phyloP scores from a whole-genome alignment of 208 protist species.

The Sergeia podlipaevii region DNA sequence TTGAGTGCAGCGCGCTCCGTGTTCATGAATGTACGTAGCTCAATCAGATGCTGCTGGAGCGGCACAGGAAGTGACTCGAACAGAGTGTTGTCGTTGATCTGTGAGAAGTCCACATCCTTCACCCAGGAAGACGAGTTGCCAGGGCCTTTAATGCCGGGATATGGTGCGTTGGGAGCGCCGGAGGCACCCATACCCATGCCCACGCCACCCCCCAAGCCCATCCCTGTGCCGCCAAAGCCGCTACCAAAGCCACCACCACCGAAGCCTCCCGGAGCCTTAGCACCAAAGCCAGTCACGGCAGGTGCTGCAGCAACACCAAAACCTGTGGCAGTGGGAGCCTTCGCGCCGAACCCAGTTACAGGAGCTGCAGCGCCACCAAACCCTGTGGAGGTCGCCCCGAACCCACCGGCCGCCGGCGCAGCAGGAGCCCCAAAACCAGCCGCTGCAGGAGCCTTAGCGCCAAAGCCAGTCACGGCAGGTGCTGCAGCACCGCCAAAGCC shows the following conservation, averaged over 20 bases:
- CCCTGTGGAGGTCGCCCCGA: constrained; percentile 5
- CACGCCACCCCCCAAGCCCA: no score
- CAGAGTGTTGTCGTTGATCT: constrained; percentile 57
- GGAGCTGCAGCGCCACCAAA: no score
- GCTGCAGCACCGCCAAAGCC: constrained; percentile 15
- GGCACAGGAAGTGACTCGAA: constrained; percentile 63
- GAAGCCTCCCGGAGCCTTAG: constrained; percentile 4
- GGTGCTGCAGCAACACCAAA: background rate
- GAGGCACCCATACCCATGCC: no score
- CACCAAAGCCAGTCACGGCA: constrained; percentile 1
- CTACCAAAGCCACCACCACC: background rate
- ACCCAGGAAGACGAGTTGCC: constrained; percentile 60
- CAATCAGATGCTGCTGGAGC: constrained; percentile 74
- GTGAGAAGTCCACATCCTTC: constrained; percentile 59
- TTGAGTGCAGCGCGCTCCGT: constrained; percentile 49
- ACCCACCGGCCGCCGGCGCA: constrained; percentile 6
- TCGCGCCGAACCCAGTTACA: constrained; percentile 4
- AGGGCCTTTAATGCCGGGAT: constrained; percentile 66
- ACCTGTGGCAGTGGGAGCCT: background rate
- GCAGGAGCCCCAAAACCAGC: constrained; percentile 10
- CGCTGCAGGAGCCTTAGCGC: constrained; percentile 11
- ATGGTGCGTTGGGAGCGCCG: constrained; percentile 41
- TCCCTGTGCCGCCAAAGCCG: no score
- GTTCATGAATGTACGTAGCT: constrained; percentile 72
- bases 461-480: constrained; percentile 28